phyloP scores from a whole-genome alignment of 176 grass and related monocot species.

The Aegilops speltoides region DNA sequence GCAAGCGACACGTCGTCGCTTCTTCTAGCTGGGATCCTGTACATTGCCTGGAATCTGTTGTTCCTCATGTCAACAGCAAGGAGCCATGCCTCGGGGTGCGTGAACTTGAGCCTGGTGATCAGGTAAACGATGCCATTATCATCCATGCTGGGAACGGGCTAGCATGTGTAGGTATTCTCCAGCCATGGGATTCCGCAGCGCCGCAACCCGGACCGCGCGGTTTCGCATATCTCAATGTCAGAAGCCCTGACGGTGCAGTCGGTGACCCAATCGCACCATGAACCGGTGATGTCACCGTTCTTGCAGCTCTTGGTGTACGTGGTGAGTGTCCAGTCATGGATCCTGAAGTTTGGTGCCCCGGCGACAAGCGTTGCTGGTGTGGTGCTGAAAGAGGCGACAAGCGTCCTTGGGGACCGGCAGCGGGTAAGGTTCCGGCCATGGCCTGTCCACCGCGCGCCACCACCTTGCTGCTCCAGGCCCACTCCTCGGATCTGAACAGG shows the following conservation, averaged over 20 bases:
- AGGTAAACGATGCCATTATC: not conserved
- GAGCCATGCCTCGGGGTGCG: not conserved
- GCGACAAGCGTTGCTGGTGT: too few relatives aligned
- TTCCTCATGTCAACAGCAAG: not conserved
- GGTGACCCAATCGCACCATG: not conserved
- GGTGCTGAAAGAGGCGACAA: not conserved
- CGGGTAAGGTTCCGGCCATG: too few relatives aligned
- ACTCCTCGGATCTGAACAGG: not conserved
- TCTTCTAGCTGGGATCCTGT: not conserved
- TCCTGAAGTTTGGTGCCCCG: not conserved
- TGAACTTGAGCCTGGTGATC: not conserved
- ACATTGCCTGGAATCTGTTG: not conserved
- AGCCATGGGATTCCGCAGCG: not conserved
- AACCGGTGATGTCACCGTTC: not conserved
- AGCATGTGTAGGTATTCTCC: not conserved
- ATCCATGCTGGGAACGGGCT: not conserved
- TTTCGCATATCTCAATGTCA: not conserved
- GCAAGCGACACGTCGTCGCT: not conserved
- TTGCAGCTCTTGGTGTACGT: not conserved
- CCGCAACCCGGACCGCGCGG: not conserved
- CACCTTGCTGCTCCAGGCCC: not conserved
- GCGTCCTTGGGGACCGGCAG: not conserved
- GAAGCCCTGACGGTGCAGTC: not conserved
- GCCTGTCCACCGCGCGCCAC: not conserved
- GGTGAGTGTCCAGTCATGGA: not conserved